Base-by-base conservation (phyloP, 2,329 filamentous ascomycete genomes). In the Nannizzia gypsea region DNA sequence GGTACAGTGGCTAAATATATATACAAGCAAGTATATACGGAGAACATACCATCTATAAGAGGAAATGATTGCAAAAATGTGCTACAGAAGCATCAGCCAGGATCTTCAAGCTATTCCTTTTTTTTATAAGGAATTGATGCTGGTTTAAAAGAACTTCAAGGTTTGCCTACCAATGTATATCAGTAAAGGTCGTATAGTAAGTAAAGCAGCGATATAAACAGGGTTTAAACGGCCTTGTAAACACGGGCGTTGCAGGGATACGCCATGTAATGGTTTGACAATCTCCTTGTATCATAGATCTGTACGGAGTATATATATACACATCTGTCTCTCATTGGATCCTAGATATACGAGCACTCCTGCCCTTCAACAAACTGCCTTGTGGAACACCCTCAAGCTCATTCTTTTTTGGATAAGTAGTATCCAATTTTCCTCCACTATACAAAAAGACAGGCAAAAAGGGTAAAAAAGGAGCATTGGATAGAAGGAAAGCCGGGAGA, bases 341-440 rank as follows among this genome's bases (percentile, higher is more conserved):
- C 24, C 42, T 31, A 40, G 15, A 40, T 28, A 57, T 24, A 57
- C 8, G 20, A 26, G 55, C 20, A n/a, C 55, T 57, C 26, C 55
- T 17, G 28, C 48, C 48, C 24, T 58, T 22, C 26, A 26, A 11
- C 54, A 22, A n/a, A 42, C 5, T 48, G 31, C 24, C 31, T 58
- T 56, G 36, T 46, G 31, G 22, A 52, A 34, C 24, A 26, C n/a
- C 38, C 24, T 36, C 36, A 40, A 26, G 26, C 44, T 52, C 28
- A 34, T 28, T 55, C 50, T 24, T 57, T 59, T 56, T 15, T 48
- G 28, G 60, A 61, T 56, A 28, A 36, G 22, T 3, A 22, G 38
- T 54, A 58, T 56, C 56, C 57, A n/a, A 48, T 31, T 6, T 34
- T 15, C n/a, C n/a, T 34, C 48, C n/a, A 26, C n/a, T 24, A n/a